Conservation (phyloP, 495 filamentous ascomycete species). For the Aspergillus olivimuriae region DNA sequence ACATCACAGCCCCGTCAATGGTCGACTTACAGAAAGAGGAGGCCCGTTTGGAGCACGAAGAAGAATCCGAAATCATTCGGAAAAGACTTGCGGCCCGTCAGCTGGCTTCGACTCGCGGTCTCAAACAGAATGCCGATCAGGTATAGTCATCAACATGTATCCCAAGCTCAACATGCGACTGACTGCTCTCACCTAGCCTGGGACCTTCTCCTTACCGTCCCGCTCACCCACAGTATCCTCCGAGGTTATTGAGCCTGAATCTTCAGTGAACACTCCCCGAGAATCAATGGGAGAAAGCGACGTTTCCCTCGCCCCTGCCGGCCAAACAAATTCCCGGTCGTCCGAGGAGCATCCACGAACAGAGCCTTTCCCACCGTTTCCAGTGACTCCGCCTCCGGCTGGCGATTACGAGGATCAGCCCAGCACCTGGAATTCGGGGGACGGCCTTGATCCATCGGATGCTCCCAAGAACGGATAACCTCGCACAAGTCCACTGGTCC, state of each 20-base stretch:
- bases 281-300: constrained; percentile 9
- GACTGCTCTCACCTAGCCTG: neutral
- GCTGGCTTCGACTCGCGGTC: constrained; percentile 64
- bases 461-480: neutral
- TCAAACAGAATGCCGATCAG: constrained; percentile 28
- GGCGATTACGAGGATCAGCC: neutral
- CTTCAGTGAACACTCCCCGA: constrained; percentile 3
- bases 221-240: constrained; percentile 9
- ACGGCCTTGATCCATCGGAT: neutral
- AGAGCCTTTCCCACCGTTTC: constrained; percentile 35
- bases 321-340: constrained; percentile 13
- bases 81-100: constrained; percentile 66
- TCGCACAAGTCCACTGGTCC: no score
- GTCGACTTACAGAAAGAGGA: constrained; percentile 75
- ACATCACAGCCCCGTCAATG: constrained; percentile 47
- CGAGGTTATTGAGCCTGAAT: constrained; percentile 3
- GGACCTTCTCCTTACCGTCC: constrained; percentile 5
- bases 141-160: constrained; percentile 15
- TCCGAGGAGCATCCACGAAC: constrained; percentile 19
- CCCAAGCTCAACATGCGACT: neutral
- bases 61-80: constrained; percentile 62
- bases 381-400: constrained; percentile 7
- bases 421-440: neutral
- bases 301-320: constrained; percentile 1
- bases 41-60: constrained; percentile 55